Percentiles rank a stretch among this genome's conserved stretches.
Evolutionary conservation across 2,329 filamentous ascomycete genomes (phyloP).

Genomic region (Fusarium nygamai): DNA sequence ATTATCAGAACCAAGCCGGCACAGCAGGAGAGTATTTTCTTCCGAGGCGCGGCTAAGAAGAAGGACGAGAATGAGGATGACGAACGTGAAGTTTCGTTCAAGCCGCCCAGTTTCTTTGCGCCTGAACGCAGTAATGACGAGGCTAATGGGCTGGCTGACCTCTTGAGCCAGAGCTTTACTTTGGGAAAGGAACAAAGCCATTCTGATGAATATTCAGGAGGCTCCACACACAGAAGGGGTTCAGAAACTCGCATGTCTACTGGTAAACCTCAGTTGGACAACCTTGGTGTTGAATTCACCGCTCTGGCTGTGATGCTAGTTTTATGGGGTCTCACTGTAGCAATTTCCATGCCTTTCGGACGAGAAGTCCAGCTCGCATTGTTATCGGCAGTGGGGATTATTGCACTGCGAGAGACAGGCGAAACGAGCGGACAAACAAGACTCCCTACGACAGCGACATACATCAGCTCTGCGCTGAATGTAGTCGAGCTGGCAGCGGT

Average conservation of each 20-base stretch:
- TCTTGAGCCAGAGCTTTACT: conserved; percentile 57
- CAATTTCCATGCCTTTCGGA: conserved; percentile 35
- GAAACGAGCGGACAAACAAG: conserved; percentile 34
- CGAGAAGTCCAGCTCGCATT: conserved; percentile 43
- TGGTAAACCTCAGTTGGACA: neutral
- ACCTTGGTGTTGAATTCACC: conserved; percentile 34
- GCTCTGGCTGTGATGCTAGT: conserved; percentile 36
- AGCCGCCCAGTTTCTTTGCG: conserved; percentile 71
- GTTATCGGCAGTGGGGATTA: conserved; percentile 42
- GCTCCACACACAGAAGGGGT: neutral
- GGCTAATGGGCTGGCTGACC: conserved; percentile 55
- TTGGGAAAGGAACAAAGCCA: conserved; percentile 47
- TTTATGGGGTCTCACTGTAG: conserved; percentile 42
- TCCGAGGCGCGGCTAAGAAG: conserved; percentile 47
- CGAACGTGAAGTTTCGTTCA: conserved; percentile 56
- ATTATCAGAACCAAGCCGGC: conserved; percentile 59
- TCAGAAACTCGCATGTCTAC: neutral
- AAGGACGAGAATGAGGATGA: conserved; percentile 9
- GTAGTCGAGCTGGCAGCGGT: conserved; percentile 47
- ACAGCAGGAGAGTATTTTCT: conserved; percentile 62
- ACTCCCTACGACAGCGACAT: conserved; percentile 32
- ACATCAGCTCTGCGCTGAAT: conserved; percentile 43
- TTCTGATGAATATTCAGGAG: neutral
- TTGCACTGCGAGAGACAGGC: conserved; percentile 46
- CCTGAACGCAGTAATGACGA: conserved; percentile 53